Percentiles rank a stretch among this genome's conserved stretches.
Conservation (phyloP, 768 basidiomycete genomes). For the Tylopilus intermedius region DNA sequence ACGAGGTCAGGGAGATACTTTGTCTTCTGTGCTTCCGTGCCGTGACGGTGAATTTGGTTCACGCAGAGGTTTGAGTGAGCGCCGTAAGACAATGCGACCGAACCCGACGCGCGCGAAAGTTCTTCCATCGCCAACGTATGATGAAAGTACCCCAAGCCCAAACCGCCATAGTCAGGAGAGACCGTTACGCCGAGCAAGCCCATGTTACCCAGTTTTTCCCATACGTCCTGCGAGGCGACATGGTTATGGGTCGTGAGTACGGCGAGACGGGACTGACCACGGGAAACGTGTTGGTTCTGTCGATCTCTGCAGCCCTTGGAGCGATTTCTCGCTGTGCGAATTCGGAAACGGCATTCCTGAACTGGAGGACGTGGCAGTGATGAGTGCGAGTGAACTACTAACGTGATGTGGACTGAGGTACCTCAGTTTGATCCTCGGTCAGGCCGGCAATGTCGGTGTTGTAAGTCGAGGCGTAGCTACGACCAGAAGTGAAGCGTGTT, state of each 20-base stretch:
- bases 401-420: conserved; percentile 29
- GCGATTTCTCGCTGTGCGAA: conserved; percentile 84
- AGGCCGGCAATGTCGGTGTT: conserved; percentile 71
- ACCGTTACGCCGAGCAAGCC: conserved; percentile 88
- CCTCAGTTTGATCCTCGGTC: conserved; percentile 76
- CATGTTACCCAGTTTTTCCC: conserved; percentile 89
- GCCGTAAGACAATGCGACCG: conserved; percentile 87
- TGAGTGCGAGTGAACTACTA: neutral
- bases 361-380: conserved; percentile 41
- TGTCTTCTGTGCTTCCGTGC: conserved; percentile 74
- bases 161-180: conserved; percentile 72
- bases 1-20: conserved; percentile 79
- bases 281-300: conserved; percentile 80
- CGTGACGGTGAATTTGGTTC: conserved; percentile 81
- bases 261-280: conserved; percentile 38
- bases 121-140: conserved; percentile 95
- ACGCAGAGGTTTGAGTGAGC: conserved; percentile 89
- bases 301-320: conserved; percentile 80
- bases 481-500: neutral
- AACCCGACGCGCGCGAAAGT: conserved; percentile 84
- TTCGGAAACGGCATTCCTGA: conserved; percentile 69
- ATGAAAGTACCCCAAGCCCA: conserved; percentile 78
- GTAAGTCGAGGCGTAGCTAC: conserved; percentile 48
- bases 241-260: conserved; percentile 2
- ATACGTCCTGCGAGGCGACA: conserved; percentile 56